Percentiles rank a stretch among this genome's conserved stretches.
Conservation (phyloP, 1,284 basidiomycete genomes). For the Tilletia walkeri region DNA sequence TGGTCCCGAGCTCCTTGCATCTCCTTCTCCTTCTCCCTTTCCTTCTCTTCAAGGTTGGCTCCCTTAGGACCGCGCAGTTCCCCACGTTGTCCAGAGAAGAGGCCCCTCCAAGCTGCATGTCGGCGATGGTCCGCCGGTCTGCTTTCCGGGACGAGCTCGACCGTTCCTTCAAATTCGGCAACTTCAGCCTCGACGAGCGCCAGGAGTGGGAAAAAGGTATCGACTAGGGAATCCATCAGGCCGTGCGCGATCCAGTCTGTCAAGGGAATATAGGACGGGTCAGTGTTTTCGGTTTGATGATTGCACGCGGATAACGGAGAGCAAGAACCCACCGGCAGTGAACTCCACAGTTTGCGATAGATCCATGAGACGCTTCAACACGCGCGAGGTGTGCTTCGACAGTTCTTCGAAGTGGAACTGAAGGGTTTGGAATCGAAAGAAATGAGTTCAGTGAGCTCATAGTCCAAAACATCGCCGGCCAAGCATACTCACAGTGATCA, state of each 20-base stretch:
- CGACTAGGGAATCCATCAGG: conserved; percentile 87
- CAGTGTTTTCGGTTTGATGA: background rate
- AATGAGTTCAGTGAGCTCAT: no score
- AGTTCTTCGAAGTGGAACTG: conserved; percentile 93
- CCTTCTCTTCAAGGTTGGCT: background rate
- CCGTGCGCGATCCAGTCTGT: conserved; percentile 87
- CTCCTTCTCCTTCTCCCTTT: background rate
- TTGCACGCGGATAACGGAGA: background rate
- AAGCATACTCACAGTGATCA: conserved; percentile 70
- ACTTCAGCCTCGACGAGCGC: conserved; percentile 81
- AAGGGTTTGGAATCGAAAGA: no score
- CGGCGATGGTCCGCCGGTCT: background rate
- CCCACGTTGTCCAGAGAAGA: background rate
- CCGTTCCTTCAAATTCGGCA: conserved; percentile 61
- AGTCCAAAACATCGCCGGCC: no score
- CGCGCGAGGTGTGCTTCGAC: conserved; percentile 77
- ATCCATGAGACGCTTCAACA: conserved; percentile 68
- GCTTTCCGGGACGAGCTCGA: background rate
- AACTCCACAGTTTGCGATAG: conserved; percentile 38
- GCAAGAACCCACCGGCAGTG: conserved; percentile 57
- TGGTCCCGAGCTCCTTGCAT: conserved; percentile 40
- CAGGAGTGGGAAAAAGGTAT: conserved; percentile 86
- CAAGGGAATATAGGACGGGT: background rate
- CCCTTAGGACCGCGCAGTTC: background rate
- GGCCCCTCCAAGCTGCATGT: background rate